phyloP scores from a whole-genome alignment of 2,329 filamentous ascomycete species.

The Colletotrichum karsti region DNA sequence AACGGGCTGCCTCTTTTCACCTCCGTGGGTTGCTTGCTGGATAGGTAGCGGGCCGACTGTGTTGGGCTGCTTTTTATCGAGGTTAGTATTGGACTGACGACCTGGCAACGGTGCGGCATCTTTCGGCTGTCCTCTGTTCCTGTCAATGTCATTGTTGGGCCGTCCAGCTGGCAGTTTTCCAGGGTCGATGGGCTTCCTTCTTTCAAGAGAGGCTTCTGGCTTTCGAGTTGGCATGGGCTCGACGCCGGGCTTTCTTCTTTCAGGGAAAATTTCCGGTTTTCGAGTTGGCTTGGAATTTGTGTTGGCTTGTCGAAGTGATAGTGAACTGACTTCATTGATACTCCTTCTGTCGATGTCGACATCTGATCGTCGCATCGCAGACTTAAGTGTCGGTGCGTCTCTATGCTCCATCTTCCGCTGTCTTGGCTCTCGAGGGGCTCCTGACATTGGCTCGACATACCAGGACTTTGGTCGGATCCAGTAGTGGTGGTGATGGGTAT shows the following conservation, averaged over 20 bases:
- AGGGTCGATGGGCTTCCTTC: not conserved
- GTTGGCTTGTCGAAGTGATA: not conserved
- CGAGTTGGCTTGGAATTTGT: not conserved
- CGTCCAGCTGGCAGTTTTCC: not conserved
- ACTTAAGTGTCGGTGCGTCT: constrained; percentile 9
- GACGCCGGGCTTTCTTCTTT: not conserved
- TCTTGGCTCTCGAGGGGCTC: not conserved
- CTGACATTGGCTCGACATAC: not conserved
- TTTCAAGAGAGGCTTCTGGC: not conserved
- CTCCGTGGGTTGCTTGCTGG: not conserved
- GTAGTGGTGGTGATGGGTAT: constrained; percentile 71
- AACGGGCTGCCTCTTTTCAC: not conserved
- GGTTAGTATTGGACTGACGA: not conserved
- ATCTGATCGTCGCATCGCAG: not conserved
- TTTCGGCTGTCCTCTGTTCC: not conserved
- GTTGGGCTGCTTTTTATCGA: not conserved
- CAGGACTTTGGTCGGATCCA: constrained; percentile 52
- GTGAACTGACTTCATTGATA: not conserved
- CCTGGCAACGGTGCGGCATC: not conserved
- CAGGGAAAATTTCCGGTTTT: not conserved
- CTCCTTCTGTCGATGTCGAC: constrained; percentile 23
- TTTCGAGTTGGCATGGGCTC: not conserved
- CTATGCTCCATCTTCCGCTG: constrained; percentile 15
- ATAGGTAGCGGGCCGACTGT: not conserved
- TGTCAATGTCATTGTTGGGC: not conserved